phyloP scores from a whole-genome alignment of 176 grass and related monocot species.

The Rhipidocladum racemiflorum region DNA sequence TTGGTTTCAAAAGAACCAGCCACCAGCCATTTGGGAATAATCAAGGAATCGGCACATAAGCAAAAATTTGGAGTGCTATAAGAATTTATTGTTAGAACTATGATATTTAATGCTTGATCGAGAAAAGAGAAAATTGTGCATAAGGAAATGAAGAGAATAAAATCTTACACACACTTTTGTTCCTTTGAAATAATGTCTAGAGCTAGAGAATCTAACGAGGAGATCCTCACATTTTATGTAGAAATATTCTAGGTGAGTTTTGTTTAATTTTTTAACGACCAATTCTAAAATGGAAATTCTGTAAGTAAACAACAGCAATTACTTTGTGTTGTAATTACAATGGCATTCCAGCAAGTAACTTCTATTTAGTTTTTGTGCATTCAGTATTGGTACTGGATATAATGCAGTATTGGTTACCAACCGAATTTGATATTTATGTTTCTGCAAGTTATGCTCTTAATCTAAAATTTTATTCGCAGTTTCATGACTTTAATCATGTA shows the following conservation, averaged over 20 bases:
- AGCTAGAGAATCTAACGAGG: constrained; percentile 63
- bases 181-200: too few relatives aligned
- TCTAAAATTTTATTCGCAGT: background rate
- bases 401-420: background rate
- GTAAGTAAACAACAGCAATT: background rate
- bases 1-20: too few relatives aligned
- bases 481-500: background rate
- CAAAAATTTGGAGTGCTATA: too few relatives aligned
- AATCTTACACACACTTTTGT: too few relatives aligned
- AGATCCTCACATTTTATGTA: constrained; percentile 69
- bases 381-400: background rate
- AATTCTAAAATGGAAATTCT: background rate
- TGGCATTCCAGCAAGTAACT: background rate
- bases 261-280: background rate
- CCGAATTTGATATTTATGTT: background rate
- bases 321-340: background rate
- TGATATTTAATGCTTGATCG: too few relatives aligned
- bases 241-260: constrained; percentile 68
- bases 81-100: too few relatives aligned
- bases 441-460: background rate
- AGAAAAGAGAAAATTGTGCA: too few relatives aligned
- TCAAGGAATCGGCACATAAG: too few relatives aligned
- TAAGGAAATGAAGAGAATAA: too few relatives aligned
- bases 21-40: too few relatives aligned
- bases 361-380: background rate